Base-by-base conservation (phyloP, 2,329 filamentous ascomycete species). In the Zasmidium angulare region DNA sequence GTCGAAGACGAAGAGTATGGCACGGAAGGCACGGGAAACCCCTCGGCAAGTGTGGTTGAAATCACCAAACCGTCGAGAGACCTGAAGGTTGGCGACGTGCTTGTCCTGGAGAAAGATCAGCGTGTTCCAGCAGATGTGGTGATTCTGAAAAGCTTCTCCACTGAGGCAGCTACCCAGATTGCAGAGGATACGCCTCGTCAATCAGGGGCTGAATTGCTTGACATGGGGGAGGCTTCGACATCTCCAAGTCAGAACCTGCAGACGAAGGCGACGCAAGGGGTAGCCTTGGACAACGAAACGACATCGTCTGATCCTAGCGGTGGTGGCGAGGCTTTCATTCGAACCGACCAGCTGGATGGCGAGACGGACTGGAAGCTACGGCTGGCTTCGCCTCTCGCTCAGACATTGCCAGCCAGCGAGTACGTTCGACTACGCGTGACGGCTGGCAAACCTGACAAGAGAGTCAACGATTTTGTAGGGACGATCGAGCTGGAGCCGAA, bases 331-430 rank as follows among this genome's bases (percentile, higher is more conserved):
- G 93, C 93, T 0, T 99, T 99, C 70, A 98, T 99, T 71, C 86
- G 95, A 61, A 99, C 96, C 1, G 95, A 99, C 75, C 95, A 99
- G 72, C 82, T 99, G 10, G 95, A 99, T 70, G 95, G 95, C 67
- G 95, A 99, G 77, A 99, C 95, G 0, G 95, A 99, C 72, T 99
- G 95, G 96, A 99, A 99, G 77, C 80, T 99, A 58, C 88, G 96
- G 26, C 76, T 98, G 36, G 92, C 95, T 1, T 95, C 92, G 12
- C 86, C 90, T 0, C 76, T 98, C 23, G 93, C 93, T 0, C 95
- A 99, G 71, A 84, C 80, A n/a, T 79, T 99, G 20, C 77, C 86
- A 0, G 77, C 87, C 1, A 84, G 85, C 49, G 90, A 96, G 65
- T 87, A 96, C 55, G 78, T 79, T 2, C 79, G 83, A 36, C 73